Percentiles rank a stretch among this genome's conserved stretches.
These are phyloP conservation scores for Lichenothelia convexa DNA, from an alignment of 495 filamentous ascomycete genomes.

Conservation along the genomic window DNA sequence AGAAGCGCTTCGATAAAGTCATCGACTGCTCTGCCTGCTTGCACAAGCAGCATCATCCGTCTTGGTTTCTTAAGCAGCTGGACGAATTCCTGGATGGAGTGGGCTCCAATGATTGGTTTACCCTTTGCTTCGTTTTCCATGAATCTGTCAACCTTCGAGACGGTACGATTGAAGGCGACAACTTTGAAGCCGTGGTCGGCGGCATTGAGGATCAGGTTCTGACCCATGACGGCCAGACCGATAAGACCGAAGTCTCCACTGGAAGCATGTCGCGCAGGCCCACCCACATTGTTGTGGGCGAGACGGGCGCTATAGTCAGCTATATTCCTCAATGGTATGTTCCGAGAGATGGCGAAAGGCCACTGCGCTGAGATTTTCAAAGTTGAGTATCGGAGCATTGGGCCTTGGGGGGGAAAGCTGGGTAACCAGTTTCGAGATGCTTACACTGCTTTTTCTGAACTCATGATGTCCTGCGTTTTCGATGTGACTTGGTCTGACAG, in stretches of 20 bases:
- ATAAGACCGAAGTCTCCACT: conserved; percentile 91
- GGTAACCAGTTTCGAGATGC: background rate
- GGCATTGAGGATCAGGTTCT: conserved; percentile 98
- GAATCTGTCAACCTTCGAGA: conserved; percentile 93
- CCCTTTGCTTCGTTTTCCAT: conserved; percentile 40
- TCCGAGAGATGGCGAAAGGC: no score
- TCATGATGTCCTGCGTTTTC: no score
- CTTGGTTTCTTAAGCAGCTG: conserved; percentile 91
- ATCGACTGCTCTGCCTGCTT: conserved; percentile 93
- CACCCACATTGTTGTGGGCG: conserved; percentile 62
- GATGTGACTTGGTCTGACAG: no score
- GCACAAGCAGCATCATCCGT: conserved; percentile 92
- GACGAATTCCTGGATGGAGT: conserved; percentile 86
- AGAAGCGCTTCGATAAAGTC: conserved; percentile 95
- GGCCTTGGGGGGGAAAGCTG: background rate
- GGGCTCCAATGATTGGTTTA: conserved; percentile 82
- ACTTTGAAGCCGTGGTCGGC: conserved; percentile 93
- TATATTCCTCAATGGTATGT: background rate
- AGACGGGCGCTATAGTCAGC: conserved; percentile 65
- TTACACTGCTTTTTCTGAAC: conserved; percentile 1
- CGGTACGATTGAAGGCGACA: conserved; percentile 93
- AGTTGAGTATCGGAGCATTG: background rate
- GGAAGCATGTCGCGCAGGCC: conserved; percentile 4
- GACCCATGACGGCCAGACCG: conserved; percentile 94
- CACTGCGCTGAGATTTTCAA: background rate